Percentiles rank a stretch among this genome's conserved stretches.
Conservation (phyloP, 331 rosid species). For the Cucumis variabilis region DNA sequence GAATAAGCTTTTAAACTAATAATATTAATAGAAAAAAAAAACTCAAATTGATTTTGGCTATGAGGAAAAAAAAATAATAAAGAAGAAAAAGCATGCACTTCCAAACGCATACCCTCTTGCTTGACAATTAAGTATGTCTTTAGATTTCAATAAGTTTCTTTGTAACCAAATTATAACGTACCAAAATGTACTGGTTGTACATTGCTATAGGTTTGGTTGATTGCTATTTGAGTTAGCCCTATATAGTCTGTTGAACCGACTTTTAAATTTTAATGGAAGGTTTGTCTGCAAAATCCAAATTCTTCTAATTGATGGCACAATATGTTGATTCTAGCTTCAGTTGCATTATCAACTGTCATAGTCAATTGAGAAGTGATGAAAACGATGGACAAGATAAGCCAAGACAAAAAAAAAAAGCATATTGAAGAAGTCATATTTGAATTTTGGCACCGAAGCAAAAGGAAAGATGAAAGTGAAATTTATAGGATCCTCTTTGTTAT, state of each 20-base stretch:
- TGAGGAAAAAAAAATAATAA: no score
- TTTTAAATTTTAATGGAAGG: conserved; percentile 28
- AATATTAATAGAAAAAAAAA: no score
- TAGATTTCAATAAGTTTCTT: no score
- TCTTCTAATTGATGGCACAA: conserved; percentile 36
- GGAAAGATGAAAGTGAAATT: neutral
- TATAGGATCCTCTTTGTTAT: neutral
- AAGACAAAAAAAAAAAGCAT: neutral
- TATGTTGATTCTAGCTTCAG: conserved; percentile 23
- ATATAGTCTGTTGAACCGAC: conserved; percentile 7
- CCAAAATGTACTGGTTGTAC: neutral
- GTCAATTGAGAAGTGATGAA: neutral
- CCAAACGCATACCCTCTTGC: no score
- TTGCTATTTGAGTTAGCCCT: conserved; percentile 38
- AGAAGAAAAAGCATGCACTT: no score
- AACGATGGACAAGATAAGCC: neutral
- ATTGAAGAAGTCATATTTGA: conserved; percentile 15
- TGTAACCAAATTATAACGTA: neutral
- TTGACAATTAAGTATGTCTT: no score
- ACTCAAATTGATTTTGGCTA: no score
- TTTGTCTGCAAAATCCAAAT: conserved; percentile 40
- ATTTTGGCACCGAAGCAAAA: neutral
- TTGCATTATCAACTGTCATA: neutral
- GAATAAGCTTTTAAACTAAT: no score
- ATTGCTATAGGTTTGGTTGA: conserved; percentile 1